Base-by-base conservation (phyloP, 495 filamentous ascomycete genomes). In the Penicillium roqueforti region DNA sequence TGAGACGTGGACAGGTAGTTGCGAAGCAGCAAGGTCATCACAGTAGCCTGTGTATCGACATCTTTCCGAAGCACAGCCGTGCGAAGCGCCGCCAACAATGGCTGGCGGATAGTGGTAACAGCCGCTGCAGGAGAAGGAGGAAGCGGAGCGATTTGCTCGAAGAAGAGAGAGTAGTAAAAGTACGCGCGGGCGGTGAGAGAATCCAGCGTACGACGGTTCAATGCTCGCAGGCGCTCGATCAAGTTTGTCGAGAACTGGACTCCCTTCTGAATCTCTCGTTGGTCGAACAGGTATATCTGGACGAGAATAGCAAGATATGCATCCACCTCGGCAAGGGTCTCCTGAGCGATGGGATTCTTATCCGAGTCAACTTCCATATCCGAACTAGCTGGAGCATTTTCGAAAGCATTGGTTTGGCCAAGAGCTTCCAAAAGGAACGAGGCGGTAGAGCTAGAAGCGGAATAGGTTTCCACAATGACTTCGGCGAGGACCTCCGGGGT, bases 1-100 rank as follows among this genome's bases (percentile, higher is more conserved):
- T 97, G 92, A 41, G 95, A 96, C 11, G 95, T 97, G 23, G 87
- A 85, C 57, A 98, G 83, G 68, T 98, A 97, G 71, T 92, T 98
- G 57, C 93, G 92, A 56, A 98, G 87, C 23, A 98, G 83, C 42
- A 98, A 79, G 3, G 92, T 92, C 65, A 92, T 95, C 55, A 96
- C 89, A 6, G 92, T 91, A 23, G 93, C 91, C 75, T 97, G 93
- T 18, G 90, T 96, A 55, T 98, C 93, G 58, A 89, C 81, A 73
- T 98, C 93, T 74, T 97, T 97, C 50, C 95, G 87, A 22, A 98
- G 79, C 13, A 96, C 92, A 28, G 93, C 88, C 37, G 91, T 97
- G 61, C 95, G 83, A 40, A 98, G 84, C 22, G 93, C 95, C 46
- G 87, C 81, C 43, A 98, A 81, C 32, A 98, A 81, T 54, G 85